Conservation (phyloP, 306 rosid genomes). For the Mimosa pudica region DNA sequence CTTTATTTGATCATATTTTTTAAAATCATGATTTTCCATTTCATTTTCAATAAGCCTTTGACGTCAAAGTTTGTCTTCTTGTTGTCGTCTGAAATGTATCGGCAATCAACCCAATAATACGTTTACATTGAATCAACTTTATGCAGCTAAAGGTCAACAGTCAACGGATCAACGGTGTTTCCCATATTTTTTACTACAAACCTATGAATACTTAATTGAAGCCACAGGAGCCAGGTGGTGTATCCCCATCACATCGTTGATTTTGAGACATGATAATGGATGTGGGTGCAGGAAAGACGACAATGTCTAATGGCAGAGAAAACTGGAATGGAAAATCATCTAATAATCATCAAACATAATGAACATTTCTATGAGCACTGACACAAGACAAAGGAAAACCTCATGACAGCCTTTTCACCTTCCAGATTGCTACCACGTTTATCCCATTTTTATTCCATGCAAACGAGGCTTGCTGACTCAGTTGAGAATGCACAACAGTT, state of each 20-base stretch:
- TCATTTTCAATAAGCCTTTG: background rate
- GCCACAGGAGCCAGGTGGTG: background rate
- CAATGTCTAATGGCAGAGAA: background rate
- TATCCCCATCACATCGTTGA: background rate
- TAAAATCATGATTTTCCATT: background rate
- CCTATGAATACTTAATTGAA: background rate
- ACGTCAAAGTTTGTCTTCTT: background rate
- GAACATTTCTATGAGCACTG: background rate
- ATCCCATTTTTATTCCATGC: background rate
- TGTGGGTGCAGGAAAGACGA: background rate
- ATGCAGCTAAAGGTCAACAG: background rate
- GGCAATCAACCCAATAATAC: background rate
- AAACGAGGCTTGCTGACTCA: background rate
- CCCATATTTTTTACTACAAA: background rate
- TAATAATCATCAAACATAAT: background rate
- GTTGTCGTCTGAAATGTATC: background rate
- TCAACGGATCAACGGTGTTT: background rate
- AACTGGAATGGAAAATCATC: background rate
- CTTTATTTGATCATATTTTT: background rate
- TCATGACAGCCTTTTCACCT: background rate
- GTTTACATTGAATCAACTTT: background rate
- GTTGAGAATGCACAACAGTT: conserved; percentile 1
- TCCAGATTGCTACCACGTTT: conserved; percentile 7
- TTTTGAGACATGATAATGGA: background rate
- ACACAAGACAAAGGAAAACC: conserved; percentile 12